Conservation (phyloP, 805 yeast genomes). For the Danielozyma ontarioensis region DNA sequence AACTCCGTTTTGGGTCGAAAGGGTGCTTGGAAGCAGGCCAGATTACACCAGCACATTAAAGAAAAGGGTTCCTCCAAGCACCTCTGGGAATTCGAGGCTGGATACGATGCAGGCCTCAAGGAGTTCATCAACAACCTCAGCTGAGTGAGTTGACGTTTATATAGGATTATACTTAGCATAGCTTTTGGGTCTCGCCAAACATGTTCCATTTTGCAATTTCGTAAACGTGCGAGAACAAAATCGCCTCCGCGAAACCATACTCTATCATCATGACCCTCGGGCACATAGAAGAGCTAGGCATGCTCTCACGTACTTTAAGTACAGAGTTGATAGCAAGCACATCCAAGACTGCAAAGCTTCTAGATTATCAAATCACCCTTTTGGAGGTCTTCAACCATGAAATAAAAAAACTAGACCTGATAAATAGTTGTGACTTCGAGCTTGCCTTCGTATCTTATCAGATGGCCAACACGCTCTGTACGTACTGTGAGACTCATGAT, state of each 20-base stretch:
- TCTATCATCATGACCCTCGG: background rate
- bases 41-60: constrained; percentile 57
- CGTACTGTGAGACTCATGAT: constrained; percentile 3
- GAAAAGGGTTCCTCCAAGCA: constrained; percentile 51
- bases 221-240: too few relatives aligned
- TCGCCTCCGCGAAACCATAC: too few relatives aligned
- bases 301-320: constrained; percentile 3
- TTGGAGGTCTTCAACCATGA: constrained; percentile 33
- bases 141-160: background rate
- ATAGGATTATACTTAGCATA: background rate
- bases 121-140: constrained; percentile 21
- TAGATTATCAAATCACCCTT: constrained; percentile 24
- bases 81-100: constrained; percentile 90
- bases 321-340: constrained; percentile 6
- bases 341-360: constrained; percentile 12
- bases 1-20: constrained; percentile 70
- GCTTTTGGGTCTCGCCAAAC: too few relatives aligned
- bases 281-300: background rate
- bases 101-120: constrained; percentile 60
- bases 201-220: too few relatives aligned
- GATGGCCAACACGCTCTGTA: constrained; percentile 9
- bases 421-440: constrained; percentile 36
- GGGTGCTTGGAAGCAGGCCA: constrained; percentile 49
- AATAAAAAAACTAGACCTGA: constrained; percentile 16
- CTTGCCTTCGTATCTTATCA: constrained; percentile 25